phyloP scores from a whole-genome alignment of 2,329 filamentous ascomycete genomes.

The Fusarium graminum region DNA sequence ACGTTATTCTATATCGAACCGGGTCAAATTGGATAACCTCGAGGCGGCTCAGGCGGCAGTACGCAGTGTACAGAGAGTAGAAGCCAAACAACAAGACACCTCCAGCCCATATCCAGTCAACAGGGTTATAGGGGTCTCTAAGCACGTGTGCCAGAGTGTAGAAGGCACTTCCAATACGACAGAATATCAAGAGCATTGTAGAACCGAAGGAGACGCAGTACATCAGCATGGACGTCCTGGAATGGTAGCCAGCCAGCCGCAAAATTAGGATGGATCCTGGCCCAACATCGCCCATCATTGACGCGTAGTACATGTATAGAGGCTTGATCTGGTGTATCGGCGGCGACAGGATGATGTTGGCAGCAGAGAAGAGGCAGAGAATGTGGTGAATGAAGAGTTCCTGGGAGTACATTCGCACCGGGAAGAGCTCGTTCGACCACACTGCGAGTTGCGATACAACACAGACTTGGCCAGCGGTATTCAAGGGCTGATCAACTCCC shows the following conservation, averaged over 20 bases:
- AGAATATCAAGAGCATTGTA: constrained; percentile 26
- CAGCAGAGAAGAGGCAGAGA: constrained; percentile 40
- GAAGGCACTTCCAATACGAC: constrained; percentile 35
- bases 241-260: constrained; percentile 32
- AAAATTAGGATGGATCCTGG: constrained; percentile 39
- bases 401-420: constrained; percentile 26
- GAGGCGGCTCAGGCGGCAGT: constrained; percentile 39
- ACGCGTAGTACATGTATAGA: constrained; percentile 46
- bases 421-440: constrained; percentile 44
- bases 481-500: constrained; percentile 40
- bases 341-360: constrained; percentile 42
- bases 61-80: constrained; percentile 35
- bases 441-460: constrained; percentile 43
- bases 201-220: constrained; percentile 31
- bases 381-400: constrained; percentile 48
- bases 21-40: constrained; percentile 30
- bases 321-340: constrained; percentile 46
- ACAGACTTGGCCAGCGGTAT: constrained; percentile 42
- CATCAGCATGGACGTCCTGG: constrained; percentile 34
- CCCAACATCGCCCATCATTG: constrained; percentile 46
- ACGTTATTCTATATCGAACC: constrained; percentile 18
- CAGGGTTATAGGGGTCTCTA: constrained; percentile 35
- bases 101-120: constrained; percentile 44
- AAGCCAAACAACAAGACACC: constrained; percentile 42
- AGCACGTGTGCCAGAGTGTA: constrained; percentile 39